phyloP scores from a whole-genome alignment of 371 early-diverging fungal species.

The Nematocida major region DNA sequence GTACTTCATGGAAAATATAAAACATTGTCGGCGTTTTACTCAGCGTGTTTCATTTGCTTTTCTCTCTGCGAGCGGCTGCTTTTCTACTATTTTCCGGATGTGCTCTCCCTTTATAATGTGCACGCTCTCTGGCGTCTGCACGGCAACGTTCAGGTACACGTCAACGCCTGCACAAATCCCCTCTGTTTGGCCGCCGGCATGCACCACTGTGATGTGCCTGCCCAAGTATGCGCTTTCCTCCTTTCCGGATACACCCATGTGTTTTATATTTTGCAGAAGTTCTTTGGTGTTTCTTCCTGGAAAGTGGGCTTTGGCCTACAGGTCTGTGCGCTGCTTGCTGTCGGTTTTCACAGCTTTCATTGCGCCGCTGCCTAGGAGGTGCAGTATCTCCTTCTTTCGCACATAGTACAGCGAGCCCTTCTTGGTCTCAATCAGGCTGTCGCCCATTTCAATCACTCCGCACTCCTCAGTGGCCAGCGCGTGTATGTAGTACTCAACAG shows the following conservation, averaged over 20 bases:
- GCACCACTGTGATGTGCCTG: background rate
- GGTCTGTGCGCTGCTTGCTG: background rate
- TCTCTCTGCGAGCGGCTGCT: too few relatives aligned
- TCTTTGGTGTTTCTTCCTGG: too few relatives aligned
- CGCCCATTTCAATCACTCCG: conserved; percentile 39
- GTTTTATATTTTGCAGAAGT: too few relatives aligned
- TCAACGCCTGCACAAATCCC: background rate
- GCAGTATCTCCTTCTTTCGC: conserved; percentile 32
- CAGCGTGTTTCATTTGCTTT: too few relatives aligned
- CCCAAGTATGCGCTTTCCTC: background rate
- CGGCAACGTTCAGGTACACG: background rate
- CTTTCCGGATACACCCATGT: background rate
- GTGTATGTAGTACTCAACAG: conserved; percentile 30
- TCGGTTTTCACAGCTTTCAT: conserved; percentile 13
- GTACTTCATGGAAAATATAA: background rate
- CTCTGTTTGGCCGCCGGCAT: background rate
- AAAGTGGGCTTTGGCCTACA: background rate
- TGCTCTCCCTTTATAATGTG: background rate
- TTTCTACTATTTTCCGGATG: background rate
- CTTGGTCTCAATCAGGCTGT: conserved; percentile 30
- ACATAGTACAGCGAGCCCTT: conserved; percentile 40
- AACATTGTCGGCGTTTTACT: background rate
- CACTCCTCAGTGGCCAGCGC: conserved; percentile 23
- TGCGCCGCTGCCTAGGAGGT: conserved; percentile 2
- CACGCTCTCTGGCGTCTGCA: background rate